Conservation (phyloP, 805 yeast species). For the Brettanomyces sp. region DNA sequence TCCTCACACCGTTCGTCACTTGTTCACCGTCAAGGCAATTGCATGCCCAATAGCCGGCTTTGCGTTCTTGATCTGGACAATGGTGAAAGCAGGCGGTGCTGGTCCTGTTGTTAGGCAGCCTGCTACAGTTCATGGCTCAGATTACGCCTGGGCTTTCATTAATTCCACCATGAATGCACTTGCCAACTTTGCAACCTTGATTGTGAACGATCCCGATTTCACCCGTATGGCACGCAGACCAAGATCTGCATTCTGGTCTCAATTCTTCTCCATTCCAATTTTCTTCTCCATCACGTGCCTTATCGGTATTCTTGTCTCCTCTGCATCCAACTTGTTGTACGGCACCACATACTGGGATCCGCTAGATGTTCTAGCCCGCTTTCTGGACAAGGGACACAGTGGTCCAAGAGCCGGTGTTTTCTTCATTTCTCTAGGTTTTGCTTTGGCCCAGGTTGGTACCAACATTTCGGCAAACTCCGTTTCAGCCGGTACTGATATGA, state of each 20-base stretch:
- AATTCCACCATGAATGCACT: slow-evolving; percentile 69
- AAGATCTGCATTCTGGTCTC: slow-evolving; percentile 42
- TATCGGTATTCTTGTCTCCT: slow-evolving; percentile 77
- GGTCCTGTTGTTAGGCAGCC: slow-evolving; percentile 61
- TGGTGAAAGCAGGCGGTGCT: slow-evolving; percentile 69
- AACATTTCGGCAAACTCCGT: slow-evolving; percentile 69
- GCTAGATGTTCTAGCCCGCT: slow-evolving; percentile 59
- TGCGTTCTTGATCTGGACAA: slow-evolving; percentile 76
- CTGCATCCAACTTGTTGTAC: slow-evolving; percentile 62
- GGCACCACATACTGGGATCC: slow-evolving; percentile 79
- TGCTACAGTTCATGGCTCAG: slow-evolving; percentile 45
- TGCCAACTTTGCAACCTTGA: slow-evolving; percentile 83
- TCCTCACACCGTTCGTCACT: slow-evolving; percentile 75
- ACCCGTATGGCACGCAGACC: slow-evolving; percentile 67
- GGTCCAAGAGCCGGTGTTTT: slow-evolving; percentile 78
- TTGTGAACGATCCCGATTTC: slow-evolving; percentile 84
- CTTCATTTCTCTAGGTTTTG: slow-evolving; percentile 60
- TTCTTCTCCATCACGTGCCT: slow-evolving; percentile 74
- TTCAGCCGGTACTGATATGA: slow-evolving; percentile 65
- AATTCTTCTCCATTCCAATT: slow-evolving; percentile 58
- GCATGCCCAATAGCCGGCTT: slow-evolving; percentile 78
- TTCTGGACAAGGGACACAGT: slow-evolving; percentile 44
- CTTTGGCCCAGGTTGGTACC: slow-evolving; percentile 73
- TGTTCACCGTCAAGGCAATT: slow-evolving; percentile 74
- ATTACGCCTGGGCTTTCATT: slow-evolving; percentile 76